A percentile compares a stretch with the other conserved stretches of the same genome.
Evolutionary conservation across 2,329 filamentous ascomycete species (phyloP).

Genomic region (Aaosphaeria arxii): DNA sequence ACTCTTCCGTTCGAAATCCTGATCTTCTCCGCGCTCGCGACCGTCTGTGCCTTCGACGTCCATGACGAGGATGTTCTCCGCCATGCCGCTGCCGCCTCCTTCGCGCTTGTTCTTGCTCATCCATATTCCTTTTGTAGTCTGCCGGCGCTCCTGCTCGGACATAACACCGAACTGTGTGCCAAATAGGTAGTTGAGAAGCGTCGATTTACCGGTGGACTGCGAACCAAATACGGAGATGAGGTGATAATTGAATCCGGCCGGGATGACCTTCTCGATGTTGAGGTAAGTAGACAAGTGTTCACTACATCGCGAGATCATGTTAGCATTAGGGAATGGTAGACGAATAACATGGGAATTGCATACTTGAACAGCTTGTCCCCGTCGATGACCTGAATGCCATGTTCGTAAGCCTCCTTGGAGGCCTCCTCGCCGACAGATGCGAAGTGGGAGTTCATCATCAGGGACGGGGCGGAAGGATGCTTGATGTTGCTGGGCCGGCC

Average conservation of each 20-base stretch:
- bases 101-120: conserved; percentile 90
- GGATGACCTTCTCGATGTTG: conserved; percentile 71
- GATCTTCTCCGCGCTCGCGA: conserved; percentile 92
- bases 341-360: conserved; percentile 22
- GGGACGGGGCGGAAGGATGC: conserved; percentile 42
- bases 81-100: conserved; percentile 62
- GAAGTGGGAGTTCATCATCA: conserved; percentile 76
- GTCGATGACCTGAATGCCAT: conserved; percentile 96
- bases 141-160: conserved; percentile 88
- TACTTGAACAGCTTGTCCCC: conserved; percentile 98
- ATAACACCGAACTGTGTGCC: conserved; percentile 96
- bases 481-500: conserved; percentile 33
- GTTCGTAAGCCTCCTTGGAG: conserved; percentile 69
- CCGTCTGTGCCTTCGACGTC: conserved; percentile 98
- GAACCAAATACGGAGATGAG: conserved; percentile 98
- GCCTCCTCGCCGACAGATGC: conserved; percentile 65
- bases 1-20: conserved; percentile 98
- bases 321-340: conserved; percentile 10
- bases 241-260: conserved; percentile 97
- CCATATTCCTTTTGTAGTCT: conserved; percentile 99
- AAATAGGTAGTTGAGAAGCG: conserved; percentile 91
- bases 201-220: conserved; percentile 98
- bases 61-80: conserved; percentile 98
- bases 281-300: conserved; percentile 79
- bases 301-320: conserved; percentile 46